Base-by-base conservation (phyloP, 2,329 filamentous ascomycete species). In the Ophiocordyceps sinensis region DNA sequence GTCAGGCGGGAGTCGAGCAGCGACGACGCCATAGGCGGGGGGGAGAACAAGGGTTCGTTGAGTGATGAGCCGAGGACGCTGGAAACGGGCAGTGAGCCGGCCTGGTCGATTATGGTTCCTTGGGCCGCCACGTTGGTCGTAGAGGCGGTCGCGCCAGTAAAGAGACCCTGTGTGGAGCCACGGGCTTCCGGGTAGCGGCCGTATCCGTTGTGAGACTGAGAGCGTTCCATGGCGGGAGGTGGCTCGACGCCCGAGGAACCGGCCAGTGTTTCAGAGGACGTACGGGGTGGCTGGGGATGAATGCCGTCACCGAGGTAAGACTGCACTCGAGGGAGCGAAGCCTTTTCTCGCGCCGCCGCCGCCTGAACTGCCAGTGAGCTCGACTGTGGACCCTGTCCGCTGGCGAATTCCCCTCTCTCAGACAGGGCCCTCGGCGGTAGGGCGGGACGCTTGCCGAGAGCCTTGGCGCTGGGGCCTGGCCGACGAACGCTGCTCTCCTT, bases 361-460 rank as follows among this genome's bases (percentile, higher is more conserved):
- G 2, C 6, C 15, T 31, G 37, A 8, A 15, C 47, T 11, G 42
- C 31, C 15, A 42, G 43, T 30, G 44, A 47, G 3, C 41, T 39
- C 13, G 41, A 40, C 21, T 45, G 46, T 1, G 39, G 40, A 13
- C 36, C 32, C 26, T 44, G n/a, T 3, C 6, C 40, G 23, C 44
- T 45, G 7, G 32, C 34, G 9, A 39, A 23, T 35, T 42, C 45
- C 15, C 49, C 47, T 34, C 36, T 46, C 23, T 51, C 43, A 9
- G 46, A 42, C n/a, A 41, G 43, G 4, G 43, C 34, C 31, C 43
- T 51, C 39, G 43, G 40, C 8, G 48, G 43, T 11, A 48, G 48
- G 5, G 49, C 59, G 10, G 67, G 66, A 38, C 61, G 65, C 45
- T 75, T 75, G 3, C 69, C 71, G 11, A 63, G 60, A 19, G 67